Conservation (phyloP, 2,329 filamentous ascomycete genomes). For the Stagonosporopsis vannaccii region DNA sequence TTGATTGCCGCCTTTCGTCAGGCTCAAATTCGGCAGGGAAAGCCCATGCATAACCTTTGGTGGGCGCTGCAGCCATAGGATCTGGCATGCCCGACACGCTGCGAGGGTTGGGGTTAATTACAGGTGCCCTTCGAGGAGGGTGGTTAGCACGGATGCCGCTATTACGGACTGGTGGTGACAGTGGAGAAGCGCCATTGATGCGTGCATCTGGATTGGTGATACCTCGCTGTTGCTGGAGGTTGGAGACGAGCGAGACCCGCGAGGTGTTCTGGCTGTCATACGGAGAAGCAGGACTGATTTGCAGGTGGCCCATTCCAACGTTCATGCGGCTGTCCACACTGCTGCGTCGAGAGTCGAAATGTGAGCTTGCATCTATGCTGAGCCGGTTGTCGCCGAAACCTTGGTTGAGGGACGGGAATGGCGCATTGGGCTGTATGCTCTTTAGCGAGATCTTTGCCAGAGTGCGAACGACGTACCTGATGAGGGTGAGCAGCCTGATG, state of each 20-base stretch:
- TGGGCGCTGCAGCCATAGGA: slow-evolving; percentile 74
- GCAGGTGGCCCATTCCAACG: slow-evolving; percentile 72
- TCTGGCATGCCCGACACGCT: slow-evolving; percentile 69
- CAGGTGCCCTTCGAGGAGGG: slow-evolving; percentile 69
- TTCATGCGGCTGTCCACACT: slow-evolving; percentile 84
- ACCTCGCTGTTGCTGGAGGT: slow-evolving; percentile 67
- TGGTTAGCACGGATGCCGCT: slow-evolving; percentile 42
- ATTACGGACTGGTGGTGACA: slow-evolving; percentile 54
- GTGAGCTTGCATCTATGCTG: slow-evolving; percentile 59
- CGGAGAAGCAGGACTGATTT: slow-evolving; percentile 71
- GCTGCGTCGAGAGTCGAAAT: slow-evolving; percentile 71
- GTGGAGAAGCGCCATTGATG: slow-evolving; percentile 54
- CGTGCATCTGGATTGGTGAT: slow-evolving; percentile 48
- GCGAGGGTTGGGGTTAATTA: slow-evolving; percentile 74
- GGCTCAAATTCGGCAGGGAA: slow-evolving; percentile 76
- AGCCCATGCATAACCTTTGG: slow-evolving; percentile 83
- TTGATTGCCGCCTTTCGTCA: slow-evolving; percentile 57
- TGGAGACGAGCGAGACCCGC: slow-evolving; percentile 76
- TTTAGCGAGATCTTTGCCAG: slow-evolving; percentile 26
- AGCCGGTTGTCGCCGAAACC: slow-evolving; percentile 53
- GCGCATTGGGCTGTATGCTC: slow-evolving; percentile 43
- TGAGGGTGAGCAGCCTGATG: slow-evolving; percentile 42
- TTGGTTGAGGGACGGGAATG: slow-evolving; percentile 65
- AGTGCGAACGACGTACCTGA: slow-evolving; percentile 38
- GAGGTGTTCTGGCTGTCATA: slow-evolving; percentile 81